Conservation (phyloP, 148 eudicot genomes). For the Rhododendron vialii region DNA sequence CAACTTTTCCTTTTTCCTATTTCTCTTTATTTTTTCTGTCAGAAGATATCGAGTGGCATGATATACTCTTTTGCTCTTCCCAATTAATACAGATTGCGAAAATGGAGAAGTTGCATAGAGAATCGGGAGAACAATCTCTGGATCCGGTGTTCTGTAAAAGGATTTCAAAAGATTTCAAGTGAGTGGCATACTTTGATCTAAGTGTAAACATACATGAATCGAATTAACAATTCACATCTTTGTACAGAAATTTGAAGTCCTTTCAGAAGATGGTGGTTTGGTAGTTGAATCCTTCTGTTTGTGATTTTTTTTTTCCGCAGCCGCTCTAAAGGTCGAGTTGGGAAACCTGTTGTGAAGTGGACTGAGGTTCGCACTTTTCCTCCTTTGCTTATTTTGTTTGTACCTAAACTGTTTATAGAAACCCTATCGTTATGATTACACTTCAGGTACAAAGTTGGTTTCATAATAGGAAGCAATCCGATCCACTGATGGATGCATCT, state of each 20-base stretch:
- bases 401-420: background rate
- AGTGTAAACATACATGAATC: background rate
- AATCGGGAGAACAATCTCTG: constrained; percentile 34
- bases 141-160: constrained; percentile 46
- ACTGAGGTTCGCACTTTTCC: constrained; percentile 46
- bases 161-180: constrained; percentile 56
- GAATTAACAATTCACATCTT: background rate
- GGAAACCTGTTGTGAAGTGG: constrained; percentile 74
- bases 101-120: constrained; percentile 42
- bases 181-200: constrained; percentile 17
- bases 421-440: constrained; percentile 8
- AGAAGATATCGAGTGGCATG: background rate
- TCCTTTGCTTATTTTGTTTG: constrained; percentile 12
- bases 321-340: constrained; percentile 65
- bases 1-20: background rate
- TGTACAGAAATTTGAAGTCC: background rate
- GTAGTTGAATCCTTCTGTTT: background rate
- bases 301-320: constrained; percentile 31
- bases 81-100: constrained; percentile 39
- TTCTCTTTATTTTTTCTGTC: background rate
- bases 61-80: background rate
- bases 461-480: constrained; percentile 29
- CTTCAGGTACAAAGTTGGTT: constrained; percentile 75
- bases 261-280: background rate
- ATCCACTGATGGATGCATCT: constrained; percentile 24